A percentile compares a stretch with the other conserved stretches of the same genome.
Conservation (phyloP, 1,284 basidiomycete genomes). For the Ustilago curta region DNA sequence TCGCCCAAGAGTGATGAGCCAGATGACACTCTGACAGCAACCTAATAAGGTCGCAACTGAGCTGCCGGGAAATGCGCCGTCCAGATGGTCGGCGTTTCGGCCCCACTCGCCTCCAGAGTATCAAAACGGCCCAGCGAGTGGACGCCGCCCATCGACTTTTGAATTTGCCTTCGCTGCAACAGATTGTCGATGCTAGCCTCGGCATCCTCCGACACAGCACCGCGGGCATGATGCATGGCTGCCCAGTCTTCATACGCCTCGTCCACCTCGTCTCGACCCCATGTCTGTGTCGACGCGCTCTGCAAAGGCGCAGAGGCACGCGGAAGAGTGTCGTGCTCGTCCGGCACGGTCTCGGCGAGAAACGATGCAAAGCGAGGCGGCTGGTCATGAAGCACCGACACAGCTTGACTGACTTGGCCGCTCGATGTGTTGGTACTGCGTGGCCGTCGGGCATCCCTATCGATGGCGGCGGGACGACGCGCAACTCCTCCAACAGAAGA, state of each 20-base stretch:
- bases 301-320: not conserved
- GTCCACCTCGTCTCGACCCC: slow-evolving; percentile 19
- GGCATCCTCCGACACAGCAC: slow-evolving; percentile 37
- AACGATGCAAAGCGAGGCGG: slow-evolving; percentile 37
- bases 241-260: slow-evolving; percentile 51
- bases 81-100: slow-evolving; percentile 43
- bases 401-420: slow-evolving; percentile 39
- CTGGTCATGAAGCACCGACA: slow-evolving; percentile 42
- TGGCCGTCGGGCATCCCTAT: not conserved
- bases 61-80: slow-evolving; percentile 46
- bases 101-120: slow-evolving; percentile 19
- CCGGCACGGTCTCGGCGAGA: slow-evolving; percentile 15
- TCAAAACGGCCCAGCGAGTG: slow-evolving; percentile 27
- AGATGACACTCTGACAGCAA: not conserved
- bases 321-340: not conserved
- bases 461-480: not conserved
- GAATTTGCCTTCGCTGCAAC: slow-evolving; percentile 25
- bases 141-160: slow-evolving; percentile 20
- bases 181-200: slow-evolving; percentile 36
- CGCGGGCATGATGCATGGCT: slow-evolving; percentile 45
- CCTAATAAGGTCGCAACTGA: slow-evolving; percentile 48
- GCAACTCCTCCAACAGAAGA: not conserved
- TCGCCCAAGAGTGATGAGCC: not conserved
- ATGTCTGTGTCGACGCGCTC: not conserved
- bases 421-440: slow-evolving; percentile 43